These are phyloP conservation scores for Primulina tabacum DNA, from an alignment of 257 asterid genomes.

Conservation along the genomic window DNA sequence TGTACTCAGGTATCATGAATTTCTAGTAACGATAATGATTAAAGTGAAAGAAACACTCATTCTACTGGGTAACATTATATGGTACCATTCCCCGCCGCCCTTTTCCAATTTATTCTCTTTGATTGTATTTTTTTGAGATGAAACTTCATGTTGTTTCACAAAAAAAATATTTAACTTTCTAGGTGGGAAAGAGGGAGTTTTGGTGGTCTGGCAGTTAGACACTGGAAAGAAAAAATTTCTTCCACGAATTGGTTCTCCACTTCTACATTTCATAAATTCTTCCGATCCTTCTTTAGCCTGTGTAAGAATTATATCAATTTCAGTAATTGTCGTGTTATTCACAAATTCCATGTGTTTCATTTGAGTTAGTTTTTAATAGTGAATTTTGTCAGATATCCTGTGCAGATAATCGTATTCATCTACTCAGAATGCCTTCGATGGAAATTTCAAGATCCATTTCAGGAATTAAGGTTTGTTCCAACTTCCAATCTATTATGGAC, in stretches of 20 bases:
- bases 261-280: slow-evolving; percentile 60
- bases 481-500: slow-evolving; percentile 1
- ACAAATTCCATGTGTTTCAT: slow-evolving; percentile 10
- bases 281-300: slow-evolving; percentile 80
- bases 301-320: slow-evolving; percentile 44
- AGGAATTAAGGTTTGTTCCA: slow-evolving; percentile 77
- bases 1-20: slow-evolving; percentile 74
- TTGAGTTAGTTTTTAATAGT: slow-evolving; percentile 31
- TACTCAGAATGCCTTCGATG: slow-evolving; percentile 82
- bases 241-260: slow-evolving; percentile 89
- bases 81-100: slow-evolving; percentile 2
- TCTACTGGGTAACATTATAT: slow-evolving; percentile 13
- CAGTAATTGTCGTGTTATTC: slow-evolving; percentile 8
- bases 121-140: neutral
- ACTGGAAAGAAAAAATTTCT: slow-evolving; percentile 83
- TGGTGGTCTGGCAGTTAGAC: slow-evolving; percentile 95
- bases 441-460: slow-evolving; percentile 73
- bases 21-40: slow-evolving; percentile 5
- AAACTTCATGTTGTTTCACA: slow-evolving; percentile 9
- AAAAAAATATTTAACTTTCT: slow-evolving; percentile 21
- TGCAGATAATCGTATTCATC: slow-evolving; percentile 79
- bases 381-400: slow-evolving; percentile 75
- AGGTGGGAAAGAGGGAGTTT: slow-evolving; percentile 98
- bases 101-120: slow-evolving; percentile 4
- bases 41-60: slow-evolving; percentile 17